A percentile compares a stretch with the other conserved stretches of the same genome.
Evolutionary conservation across 2,329 filamentous ascomycete species (phyloP).

Genomic region (Colletotrichum camelliae): DNA sequence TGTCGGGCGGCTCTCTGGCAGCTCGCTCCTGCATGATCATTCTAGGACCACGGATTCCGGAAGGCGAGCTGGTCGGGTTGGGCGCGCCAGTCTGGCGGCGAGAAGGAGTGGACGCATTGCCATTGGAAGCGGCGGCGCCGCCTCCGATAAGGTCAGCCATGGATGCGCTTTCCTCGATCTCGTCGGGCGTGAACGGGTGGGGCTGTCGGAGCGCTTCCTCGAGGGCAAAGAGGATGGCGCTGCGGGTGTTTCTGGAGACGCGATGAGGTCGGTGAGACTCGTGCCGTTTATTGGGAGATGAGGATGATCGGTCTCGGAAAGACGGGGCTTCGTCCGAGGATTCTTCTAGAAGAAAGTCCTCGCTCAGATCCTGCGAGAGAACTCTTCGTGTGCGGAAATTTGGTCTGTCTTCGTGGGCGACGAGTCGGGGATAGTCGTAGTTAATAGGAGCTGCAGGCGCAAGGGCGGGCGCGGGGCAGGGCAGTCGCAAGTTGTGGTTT

Average conservation of each 20-base stretch:
- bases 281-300: constrained; percentile 35
- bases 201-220: constrained; percentile 89
- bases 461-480: constrained; percentile 25
- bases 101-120: constrained; percentile 48
- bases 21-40: constrained; percentile 90
- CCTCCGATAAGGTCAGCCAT: constrained; percentile 82
- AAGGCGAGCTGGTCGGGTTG: constrained; percentile 59
- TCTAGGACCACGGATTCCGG: constrained; percentile 80
- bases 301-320: constrained; percentile 25
- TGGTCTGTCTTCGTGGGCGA: constrained; percentile 27
- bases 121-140: constrained; percentile 61
- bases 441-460: constrained; percentile 11
- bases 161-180: constrained; percentile 84
- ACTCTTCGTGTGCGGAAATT: constrained; percentile 34
- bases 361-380: constrained; percentile 55
- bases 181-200: constrained; percentile 81
- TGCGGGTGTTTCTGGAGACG: constrained; percentile 84
- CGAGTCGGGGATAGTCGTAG: constrained; percentile 22
- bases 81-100: constrained; percentile 53
- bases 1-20: constrained; percentile 76
- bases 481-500: constrained; percentile 41
- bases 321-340: constrained; percentile 34
- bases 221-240: constrained; percentile 89
- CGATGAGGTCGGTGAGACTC: constrained; percentile 54
- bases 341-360: constrained; percentile 46